Evolutionary conservation across 1,284 basidiomycete species (phyloP), one percentile per base, ranked within the genome.

Genomic region (Trichosporon sp.): DNA sequence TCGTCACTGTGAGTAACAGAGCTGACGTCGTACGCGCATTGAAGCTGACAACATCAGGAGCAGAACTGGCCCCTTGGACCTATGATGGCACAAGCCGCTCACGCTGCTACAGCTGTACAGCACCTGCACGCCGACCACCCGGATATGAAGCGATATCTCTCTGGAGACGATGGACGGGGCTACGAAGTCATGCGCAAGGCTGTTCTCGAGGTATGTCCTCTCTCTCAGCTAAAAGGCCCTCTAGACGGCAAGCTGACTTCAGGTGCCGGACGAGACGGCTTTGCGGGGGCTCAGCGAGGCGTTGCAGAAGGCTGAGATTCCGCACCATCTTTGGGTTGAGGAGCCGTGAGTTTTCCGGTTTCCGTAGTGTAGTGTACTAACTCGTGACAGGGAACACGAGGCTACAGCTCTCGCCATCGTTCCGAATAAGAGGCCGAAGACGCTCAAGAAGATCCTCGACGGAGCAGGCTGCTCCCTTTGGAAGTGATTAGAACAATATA

Each of bases 61-160:
- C 64, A 78, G 76, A 58, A 68, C n/a, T 84, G 83, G 83, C 77
- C 80, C 1, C 70, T 78, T 6, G 83, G 83, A 6, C 81, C 82
- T 0, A 72, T 83, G 63, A 82, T 84, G 72, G 82, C 82, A 2
- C 83, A 84, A 69, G 75, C 80, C 0, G 80, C 82, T 6, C 83
- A 84, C 64, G 82, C 82, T 0, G 73, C 82, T 0, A 80, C 81
- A 6, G 82, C 82, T 1, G 76, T 81, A 8, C 58, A 78, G 58
- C 75, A 79, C 57, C 40, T 66, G 7, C 70, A 74, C 59, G 60
- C 68, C 27, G 69, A 72, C 33, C 65, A 74, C 46, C 70, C 71
- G 5, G 72, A 74, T 25, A 77, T 80, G 34, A 64, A 69, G 65
- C 64, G 66, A 33, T 81, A 81, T 56, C 66, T 78, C 1, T 65